Evolutionary conservation across 257 asterid species (phyloP).

Genomic region (Rauvolfia tetraphylla): DNA sequence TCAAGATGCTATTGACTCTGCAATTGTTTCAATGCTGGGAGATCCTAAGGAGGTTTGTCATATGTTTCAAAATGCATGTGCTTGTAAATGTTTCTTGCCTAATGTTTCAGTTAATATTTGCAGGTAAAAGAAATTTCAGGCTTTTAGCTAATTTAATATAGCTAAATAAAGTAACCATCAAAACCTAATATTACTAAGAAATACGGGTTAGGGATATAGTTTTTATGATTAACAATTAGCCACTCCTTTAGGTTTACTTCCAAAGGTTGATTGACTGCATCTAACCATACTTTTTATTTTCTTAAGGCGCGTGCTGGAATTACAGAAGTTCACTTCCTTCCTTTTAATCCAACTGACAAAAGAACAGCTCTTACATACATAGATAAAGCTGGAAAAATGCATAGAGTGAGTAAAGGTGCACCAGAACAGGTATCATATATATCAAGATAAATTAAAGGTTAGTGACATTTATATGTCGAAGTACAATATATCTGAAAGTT

Average conservation of each 20-base stretch:
- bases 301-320: slow-evolving; percentile 34
- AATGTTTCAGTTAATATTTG: not conserved
- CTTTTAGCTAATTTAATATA: no score
- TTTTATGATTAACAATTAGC: not conserved
- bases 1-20: slow-evolving; percentile 43
- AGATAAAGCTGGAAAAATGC: slow-evolving; percentile 34
- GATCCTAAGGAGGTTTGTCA: slow-evolving; percentile 39
- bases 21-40: slow-evolving; percentile 39
- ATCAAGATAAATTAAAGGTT: not conserved
- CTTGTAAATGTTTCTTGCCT: not conserved
- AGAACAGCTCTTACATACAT: slow-evolving; percentile 39
- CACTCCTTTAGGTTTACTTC: not conserved
- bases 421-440: slow-evolving; percentile 33
- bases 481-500: not conserved
- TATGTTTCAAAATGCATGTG: not conserved
- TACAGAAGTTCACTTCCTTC: slow-evolving; percentile 38
- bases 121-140: not conserved
- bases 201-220: not conserved
- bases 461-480: not conserved
- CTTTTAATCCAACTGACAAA: slow-evolving; percentile 38
- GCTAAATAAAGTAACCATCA: not conserved
- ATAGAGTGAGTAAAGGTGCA: slow-evolving; percentile 43
- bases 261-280: not conserved
- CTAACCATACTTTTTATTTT: not conserved
- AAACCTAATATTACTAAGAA: not conserved